These are phyloP conservation scores for Daedaleopsis sinensis DNA, from an alignment of 768 basidiomycete species.

Conservation along the genomic window DNA sequence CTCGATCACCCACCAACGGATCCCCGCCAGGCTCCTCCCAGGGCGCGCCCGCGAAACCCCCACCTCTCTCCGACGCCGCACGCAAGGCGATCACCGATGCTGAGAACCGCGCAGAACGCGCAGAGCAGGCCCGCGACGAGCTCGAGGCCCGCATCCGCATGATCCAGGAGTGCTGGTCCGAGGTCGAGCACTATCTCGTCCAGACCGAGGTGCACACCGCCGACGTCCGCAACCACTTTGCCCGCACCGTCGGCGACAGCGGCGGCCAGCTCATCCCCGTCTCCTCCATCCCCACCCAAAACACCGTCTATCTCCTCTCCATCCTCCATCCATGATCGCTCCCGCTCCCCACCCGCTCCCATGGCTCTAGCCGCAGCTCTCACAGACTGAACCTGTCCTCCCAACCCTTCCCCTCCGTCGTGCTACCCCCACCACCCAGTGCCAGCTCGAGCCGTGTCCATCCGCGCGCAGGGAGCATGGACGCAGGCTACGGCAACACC, in stretches of 20 bases:
- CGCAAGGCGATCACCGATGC: conserved; percentile 42
- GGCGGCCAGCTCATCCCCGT: conserved; percentile 46
- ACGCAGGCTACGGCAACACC: conserved; percentile 30
- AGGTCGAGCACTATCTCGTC: conserved; percentile 51
- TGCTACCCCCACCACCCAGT: conserved; percentile 45
- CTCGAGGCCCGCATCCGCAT: conserved; percentile 49
- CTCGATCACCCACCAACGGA: conserved; percentile 27
- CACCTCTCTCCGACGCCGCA: conserved; percentile 33
- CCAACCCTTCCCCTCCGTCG: conserved; percentile 35
- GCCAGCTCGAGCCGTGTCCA: conserved; percentile 41
- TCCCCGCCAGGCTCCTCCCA: conserved; percentile 28
- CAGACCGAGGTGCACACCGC: conserved; percentile 46
- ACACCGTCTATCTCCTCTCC: conserved; percentile 15
- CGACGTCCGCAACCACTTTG: conserved; percentile 53
- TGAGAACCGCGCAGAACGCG: conserved; percentile 52
- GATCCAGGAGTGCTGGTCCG: conserved; percentile 49
- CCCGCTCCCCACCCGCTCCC: conserved; percentile 11
- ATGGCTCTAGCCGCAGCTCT: conserved; percentile 10
- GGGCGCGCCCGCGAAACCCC: conserved; percentile 18
- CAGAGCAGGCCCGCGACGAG: conserved; percentile 59
- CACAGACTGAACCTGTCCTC: conserved; percentile 28
- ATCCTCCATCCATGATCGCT: conserved; percentile 8
- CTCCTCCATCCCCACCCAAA: conserved; percentile 19
- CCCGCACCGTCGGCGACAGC: conserved; percentile 46
- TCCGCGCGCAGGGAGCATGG: conserved; percentile 48